A percentile compares a stretch with the other conserved stretches of the same genome.
Evolutionary conservation across 1,284 basidiomycete genomes (phyloP).

Genomic region (Fomitopsis schrenkii): DNA sequence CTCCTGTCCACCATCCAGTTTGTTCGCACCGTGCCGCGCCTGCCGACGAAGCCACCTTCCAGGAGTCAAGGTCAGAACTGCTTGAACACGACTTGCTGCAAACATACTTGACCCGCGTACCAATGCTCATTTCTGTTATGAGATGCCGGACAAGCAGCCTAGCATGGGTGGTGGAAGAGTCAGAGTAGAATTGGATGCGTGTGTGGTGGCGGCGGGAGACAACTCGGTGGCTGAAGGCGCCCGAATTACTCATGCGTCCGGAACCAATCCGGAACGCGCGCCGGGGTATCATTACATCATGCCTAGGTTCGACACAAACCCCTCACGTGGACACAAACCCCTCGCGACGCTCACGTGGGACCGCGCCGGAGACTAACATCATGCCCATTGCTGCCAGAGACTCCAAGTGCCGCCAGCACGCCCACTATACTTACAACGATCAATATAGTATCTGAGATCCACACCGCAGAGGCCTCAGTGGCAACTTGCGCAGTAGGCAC

Average conservation of each 20-base stretch:
- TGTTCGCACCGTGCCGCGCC: conserved; percentile 4
- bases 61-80: neutral
- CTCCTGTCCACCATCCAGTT: conserved; percentile 8
- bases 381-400: too few species aligned
- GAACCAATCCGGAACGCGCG: neutral
- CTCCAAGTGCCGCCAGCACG: too few species aligned
- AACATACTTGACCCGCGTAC: neutral
- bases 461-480: too few species aligned
- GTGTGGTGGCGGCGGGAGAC: neutral
- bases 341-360: too few species aligned
- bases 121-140: neutral
- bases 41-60: conserved; percentile 21
- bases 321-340: too few species aligned
- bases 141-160: too few species aligned
- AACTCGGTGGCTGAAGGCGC: neutral
- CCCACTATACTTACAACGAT: too few species aligned
- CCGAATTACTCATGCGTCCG: neutral
- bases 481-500: too few species aligned
- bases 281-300: neutral
- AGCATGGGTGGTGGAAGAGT: neutral
- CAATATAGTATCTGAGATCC: too few species aligned
- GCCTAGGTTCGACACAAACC: too few species aligned
- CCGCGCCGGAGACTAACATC: too few species aligned
- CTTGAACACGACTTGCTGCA: neutral
- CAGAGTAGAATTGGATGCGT: neutral